Evolutionary conservation across 2,329 filamentous ascomycete genomes (phyloP).

Genomic region (Dichotomopilus funicola): DNA sequence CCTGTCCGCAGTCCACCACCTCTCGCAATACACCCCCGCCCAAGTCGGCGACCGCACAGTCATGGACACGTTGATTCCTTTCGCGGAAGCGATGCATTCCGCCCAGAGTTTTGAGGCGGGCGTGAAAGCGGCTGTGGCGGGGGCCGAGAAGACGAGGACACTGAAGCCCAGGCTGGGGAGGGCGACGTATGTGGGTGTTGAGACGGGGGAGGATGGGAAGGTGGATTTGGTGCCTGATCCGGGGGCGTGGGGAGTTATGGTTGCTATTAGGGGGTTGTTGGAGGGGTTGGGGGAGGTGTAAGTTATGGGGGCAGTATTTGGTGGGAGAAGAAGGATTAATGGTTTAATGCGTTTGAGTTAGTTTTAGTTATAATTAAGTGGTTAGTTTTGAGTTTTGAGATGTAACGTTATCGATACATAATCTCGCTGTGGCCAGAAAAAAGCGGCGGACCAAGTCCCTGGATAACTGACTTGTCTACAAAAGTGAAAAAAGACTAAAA

Average conservation of each 20-base stretch:
- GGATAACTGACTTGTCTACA: too few relatives aligned
- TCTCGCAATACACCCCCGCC: constrained; percentile 48
- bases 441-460: too few relatives aligned
- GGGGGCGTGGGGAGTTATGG: constrained; percentile 63
- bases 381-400: too few relatives aligned
- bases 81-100: constrained; percentile 41
- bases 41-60: constrained; percentile 51
- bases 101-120: constrained; percentile 46
- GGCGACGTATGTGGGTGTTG: constrained; percentile 60
- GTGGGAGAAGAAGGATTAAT: too few relatives aligned
- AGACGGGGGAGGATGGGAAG: constrained; percentile 42
- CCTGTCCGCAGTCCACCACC: constrained; percentile 37
- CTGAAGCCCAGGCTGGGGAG: constrained; percentile 60
- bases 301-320: too few relatives aligned
- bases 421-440: too few relatives aligned
- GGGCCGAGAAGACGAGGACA: constrained; percentile 56
- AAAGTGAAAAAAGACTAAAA: too few relatives aligned
- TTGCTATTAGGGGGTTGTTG: constrained; percentile 28
- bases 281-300: too few relatives aligned
- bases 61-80: constrained; percentile 52
- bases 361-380: too few relatives aligned
- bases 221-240: constrained; percentile 57
- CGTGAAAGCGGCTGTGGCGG: constrained; percentile 52
- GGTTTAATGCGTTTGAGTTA: too few relatives aligned
- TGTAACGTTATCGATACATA: too few relatives aligned